Evolutionary conservation across 257 asterid genomes (phyloP).

Genomic region (Solanum bulbocastanum): DNA sequence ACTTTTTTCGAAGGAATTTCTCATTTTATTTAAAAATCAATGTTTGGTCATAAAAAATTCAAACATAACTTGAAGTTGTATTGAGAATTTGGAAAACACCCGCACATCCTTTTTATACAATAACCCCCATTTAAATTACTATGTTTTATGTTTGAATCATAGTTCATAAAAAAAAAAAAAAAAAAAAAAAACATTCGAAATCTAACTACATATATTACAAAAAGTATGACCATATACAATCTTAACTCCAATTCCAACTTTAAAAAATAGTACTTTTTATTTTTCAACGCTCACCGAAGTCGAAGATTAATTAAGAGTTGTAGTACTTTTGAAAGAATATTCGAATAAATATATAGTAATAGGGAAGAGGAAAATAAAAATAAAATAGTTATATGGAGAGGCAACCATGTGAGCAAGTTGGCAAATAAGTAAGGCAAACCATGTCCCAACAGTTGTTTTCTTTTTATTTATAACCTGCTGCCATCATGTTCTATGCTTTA

Average conservation of each 20-base stretch:
- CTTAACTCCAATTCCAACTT: background rate
- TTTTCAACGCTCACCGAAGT: background rate
- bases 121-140: background rate
- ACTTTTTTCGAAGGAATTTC: fast-evolving
- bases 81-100: background rate
- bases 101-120: background rate
- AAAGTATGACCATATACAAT: background rate
- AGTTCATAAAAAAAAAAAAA: too few species aligned
- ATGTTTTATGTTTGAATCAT: background rate
- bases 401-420: constrained; percentile 4
- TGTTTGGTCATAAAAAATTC: background rate
- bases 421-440: background rate
- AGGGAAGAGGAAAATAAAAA: background rate
- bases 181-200: too few species aligned
- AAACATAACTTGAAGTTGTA: background rate
- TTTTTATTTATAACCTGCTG: background rate
- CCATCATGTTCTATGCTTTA: background rate
- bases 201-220: too few species aligned
- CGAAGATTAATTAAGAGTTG: background rate
- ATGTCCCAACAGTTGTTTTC: background rate
- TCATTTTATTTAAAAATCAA: too few species aligned
- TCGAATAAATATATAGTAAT: background rate
- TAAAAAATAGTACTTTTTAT: too few species aligned
- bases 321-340: background rate
- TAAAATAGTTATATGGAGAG: background rate